Evolutionary conservation across 2,329 filamentous ascomycete species (phyloP).

Genomic region (Arthrobotrys musiformis): DNA sequence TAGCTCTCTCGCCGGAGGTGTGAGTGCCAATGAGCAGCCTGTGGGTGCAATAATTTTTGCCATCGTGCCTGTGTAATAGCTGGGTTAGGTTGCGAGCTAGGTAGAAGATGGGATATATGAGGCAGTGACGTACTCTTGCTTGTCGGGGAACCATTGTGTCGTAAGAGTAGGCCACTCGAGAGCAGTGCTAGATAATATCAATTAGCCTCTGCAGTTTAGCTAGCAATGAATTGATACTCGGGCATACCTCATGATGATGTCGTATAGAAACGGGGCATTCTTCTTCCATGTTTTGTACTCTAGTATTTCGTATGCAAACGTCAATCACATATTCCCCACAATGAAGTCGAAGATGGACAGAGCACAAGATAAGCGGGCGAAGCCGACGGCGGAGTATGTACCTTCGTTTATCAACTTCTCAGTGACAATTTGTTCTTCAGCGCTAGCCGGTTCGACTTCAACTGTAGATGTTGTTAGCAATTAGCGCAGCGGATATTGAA

Average conservation of each 20-base stretch:
- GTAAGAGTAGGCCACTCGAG: constrained; percentile 97
- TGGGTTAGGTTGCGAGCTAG: constrained; percentile 2
- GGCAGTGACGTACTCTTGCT: constrained; percentile 73
- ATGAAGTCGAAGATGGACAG: background rate
- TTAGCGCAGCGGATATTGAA: background rate
- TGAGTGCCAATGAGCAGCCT: constrained; percentile 93
- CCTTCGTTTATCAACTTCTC: constrained; percentile 91
- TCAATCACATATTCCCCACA: background rate
- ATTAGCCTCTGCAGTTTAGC: background rate
- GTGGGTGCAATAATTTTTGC: constrained; percentile 87
- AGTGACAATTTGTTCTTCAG: constrained; percentile 65
- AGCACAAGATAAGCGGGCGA: background rate
- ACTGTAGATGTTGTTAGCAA: constrained; percentile 20
- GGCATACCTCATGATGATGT: constrained; percentile 84
- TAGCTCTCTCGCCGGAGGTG: constrained; percentile 83
- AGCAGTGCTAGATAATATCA: constrained; percentile 72
- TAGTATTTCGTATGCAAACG: constrained; percentile 61
- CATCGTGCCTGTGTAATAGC: constrained; percentile 70
- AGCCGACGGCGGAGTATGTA: constrained; percentile 62
- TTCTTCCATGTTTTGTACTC: constrained; percentile 99
- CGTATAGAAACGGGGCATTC: constrained; percentile 97
- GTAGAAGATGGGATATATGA: background rate
- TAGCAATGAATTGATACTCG: constrained; percentile 20
- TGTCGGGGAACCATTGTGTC: constrained; percentile 97
- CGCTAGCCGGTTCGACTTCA: constrained; percentile 29